These are phyloP conservation scores for Phytophthora vignae DNA, from an alignment of 352 stramenopile genomes.

Conservation along the genomic window DNA sequence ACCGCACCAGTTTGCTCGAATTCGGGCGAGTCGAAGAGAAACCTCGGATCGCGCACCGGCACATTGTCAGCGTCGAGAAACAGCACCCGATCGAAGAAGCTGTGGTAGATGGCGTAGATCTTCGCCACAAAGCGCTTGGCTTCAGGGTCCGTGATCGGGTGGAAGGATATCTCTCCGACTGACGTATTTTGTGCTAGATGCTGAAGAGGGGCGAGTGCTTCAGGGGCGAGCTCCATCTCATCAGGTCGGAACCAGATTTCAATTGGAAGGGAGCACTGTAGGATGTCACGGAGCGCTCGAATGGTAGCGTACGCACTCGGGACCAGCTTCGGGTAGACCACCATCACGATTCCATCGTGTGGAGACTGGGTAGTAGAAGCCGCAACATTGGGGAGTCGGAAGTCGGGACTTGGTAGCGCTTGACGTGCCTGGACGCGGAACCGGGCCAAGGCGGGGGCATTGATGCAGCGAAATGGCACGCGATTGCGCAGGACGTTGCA, in stretches of 20 bases:
- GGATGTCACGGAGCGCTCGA: constrained; percentile 33
- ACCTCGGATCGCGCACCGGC: constrained; percentile 53
- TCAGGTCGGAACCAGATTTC: constrained; percentile 64
- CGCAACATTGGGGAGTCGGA: background rate
- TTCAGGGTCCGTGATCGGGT: constrained; percentile 28
- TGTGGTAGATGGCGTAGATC: constrained; percentile 54
- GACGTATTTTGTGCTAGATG: constrained; percentile 21
- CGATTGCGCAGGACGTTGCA: constrained; percentile 39
- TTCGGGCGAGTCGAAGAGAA: constrained; percentile 46
- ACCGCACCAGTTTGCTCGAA: constrained; percentile 22
- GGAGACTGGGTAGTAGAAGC: background rate
- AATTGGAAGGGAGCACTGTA: constrained; percentile 54
- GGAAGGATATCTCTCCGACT: constrained; percentile 30
- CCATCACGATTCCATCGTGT: constrained; percentile 55
- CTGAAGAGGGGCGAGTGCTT: constrained; percentile 24
- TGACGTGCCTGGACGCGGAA: constrained; percentile 38
- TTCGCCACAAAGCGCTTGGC: constrained; percentile 62
- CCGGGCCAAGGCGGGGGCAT: constrained; percentile 48
- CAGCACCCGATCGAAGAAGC: constrained; percentile 47
- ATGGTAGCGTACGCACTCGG: constrained; percentile 38
- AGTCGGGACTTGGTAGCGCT: background rate
- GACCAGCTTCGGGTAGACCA: constrained; percentile 60
- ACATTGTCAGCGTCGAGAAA: constrained; percentile 71
- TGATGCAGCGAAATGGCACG: constrained; percentile 47
- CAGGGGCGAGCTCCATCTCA: constrained; percentile 32